Evolutionary conservation across 129 eudicot species (phyloP).

Genomic region (Saussurea involucrata): DNA sequence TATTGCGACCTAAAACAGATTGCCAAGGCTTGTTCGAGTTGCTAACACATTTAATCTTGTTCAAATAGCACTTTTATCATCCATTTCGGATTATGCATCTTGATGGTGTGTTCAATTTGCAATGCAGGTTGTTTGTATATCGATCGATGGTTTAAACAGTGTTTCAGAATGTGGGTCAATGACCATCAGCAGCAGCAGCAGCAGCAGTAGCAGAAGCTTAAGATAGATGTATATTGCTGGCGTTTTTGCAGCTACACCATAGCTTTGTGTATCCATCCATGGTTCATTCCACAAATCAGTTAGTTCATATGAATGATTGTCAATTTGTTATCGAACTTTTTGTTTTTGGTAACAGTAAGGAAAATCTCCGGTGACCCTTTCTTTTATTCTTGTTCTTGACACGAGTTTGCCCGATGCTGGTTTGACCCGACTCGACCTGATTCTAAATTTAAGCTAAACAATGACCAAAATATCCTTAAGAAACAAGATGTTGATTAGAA

Average conservation of each 20-base stretch:
- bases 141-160: conserved; percentile 1
- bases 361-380: neutral
- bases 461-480: neutral
- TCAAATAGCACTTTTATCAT: neutral
- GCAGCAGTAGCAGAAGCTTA: neutral
- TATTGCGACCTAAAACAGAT: too few species aligned
- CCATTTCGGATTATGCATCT: neutral
- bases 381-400: neutral
- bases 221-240: neutral
- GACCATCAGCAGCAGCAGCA: neutral
- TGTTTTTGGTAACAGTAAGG: neutral
- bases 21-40: too few species aligned
- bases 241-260: conserved; percentile 6
- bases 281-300: neutral
- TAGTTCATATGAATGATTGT: neutral
- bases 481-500: neutral
- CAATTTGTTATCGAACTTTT: neutral
- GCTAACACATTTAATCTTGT: neutral
- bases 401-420: neutral
- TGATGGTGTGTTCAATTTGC: neutral
- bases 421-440: neutral
- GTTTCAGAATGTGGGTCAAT: neutral
- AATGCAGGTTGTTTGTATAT: conserved; percentile 17
- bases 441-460: neutral
- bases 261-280: conserved; percentile 8